These are phyloP conservation scores for Clitoria ternatea DNA, from an alignment of 306 rosid genomes.

Conservation along the genomic window DNA sequence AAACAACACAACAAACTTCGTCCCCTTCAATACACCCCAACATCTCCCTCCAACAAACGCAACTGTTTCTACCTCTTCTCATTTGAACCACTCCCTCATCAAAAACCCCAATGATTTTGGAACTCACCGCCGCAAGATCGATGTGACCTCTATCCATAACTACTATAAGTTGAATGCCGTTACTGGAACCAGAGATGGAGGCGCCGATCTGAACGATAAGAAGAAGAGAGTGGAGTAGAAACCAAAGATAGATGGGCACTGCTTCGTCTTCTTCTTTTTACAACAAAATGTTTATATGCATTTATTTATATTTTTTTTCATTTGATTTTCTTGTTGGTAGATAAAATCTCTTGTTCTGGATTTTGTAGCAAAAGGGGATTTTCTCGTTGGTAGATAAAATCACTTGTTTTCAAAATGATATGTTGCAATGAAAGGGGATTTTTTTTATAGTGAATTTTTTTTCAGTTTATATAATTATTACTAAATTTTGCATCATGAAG, in stretches of 20 bases:
- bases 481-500: no score
- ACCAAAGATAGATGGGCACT: neutral
- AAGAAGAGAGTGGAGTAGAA: neutral
- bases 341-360: no score
- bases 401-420: no score
- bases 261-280: no score
- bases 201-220: neutral
- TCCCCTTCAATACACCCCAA: neutral
- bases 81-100: neutral
- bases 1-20: conserved; percentile 12
- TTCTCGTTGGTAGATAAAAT: no score
- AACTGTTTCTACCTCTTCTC: neutral
- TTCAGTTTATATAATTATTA: no score
- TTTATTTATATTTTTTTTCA: no score
- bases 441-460: no score
- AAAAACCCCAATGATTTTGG: neutral
- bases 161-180: neutral
- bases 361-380: no score
- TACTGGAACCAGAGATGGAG: neutral
- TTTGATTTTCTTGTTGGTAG: no score
- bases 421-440: no score
- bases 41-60: neutral
- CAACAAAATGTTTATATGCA: no score
- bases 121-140: neutral
- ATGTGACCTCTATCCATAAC: neutral